Evolutionary conservation across 441 rosid species (phyloP).

Genomic region (Breynia disticha): DNA sequence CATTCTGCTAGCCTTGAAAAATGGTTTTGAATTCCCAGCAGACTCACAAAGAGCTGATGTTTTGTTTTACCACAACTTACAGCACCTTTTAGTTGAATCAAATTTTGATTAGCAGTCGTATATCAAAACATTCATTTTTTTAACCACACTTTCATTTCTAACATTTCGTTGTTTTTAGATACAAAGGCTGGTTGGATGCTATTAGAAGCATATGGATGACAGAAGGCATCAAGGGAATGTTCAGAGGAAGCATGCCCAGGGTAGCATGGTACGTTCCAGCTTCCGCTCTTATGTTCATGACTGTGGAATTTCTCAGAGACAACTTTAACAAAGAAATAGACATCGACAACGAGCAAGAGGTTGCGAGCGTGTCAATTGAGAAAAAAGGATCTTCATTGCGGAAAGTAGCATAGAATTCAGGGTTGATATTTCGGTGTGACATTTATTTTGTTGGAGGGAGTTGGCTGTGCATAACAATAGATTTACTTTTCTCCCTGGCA

Average conservation of each 20-base stretch:
- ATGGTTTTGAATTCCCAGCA: too few species aligned
- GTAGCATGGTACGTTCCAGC: slow-evolving; percentile 94
- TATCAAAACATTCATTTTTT: neutral
- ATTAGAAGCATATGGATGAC: slow-evolving; percentile 46
- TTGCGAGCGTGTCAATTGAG: slow-evolving; percentile 39
- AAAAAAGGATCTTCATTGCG: slow-evolving; percentile 37
- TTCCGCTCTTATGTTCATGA: slow-evolving; percentile 94
- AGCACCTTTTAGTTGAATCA: neutral
- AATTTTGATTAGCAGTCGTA: neutral
- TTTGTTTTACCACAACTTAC: neutral
- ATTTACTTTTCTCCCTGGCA: too few species aligned
- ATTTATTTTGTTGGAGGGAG: too few species aligned
- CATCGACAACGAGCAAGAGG: slow-evolving; percentile 15
- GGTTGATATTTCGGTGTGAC: too few species aligned
- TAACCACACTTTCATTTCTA: neutral
- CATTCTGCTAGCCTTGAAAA: neutral
- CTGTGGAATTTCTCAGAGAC: slow-evolving; percentile 76
- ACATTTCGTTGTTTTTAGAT: slow-evolving; percentile 25
- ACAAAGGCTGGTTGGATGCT: slow-evolving; percentile 77
- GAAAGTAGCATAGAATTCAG: slow-evolving; percentile 27
- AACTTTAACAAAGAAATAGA: slow-evolving; percentile 43
- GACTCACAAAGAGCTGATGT: too few species aligned
- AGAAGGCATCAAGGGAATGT: slow-evolving; percentile 72
- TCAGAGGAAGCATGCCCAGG: slow-evolving; percentile 84
- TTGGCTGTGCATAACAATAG: too few species aligned